Percentiles rank a stretch among this genome's conserved stretches.
Evolutionary conservation across 139 green algal species (phyloP).

Genomic region (Coccomyxa sp.): DNA sequence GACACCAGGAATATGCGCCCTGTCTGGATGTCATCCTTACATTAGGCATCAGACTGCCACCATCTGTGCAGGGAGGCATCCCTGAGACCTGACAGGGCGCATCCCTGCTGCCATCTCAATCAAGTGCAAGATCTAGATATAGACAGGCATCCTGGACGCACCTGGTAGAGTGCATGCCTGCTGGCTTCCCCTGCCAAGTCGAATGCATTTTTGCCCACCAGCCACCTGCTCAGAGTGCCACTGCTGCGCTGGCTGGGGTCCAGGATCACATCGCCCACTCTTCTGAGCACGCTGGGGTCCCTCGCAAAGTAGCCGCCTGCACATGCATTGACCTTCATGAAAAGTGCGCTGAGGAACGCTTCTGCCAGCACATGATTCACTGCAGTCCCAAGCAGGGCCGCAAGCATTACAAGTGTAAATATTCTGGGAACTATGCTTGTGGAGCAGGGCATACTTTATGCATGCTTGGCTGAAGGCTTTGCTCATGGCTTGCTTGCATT

Average conservation of each 20-base stretch:
- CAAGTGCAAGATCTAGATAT: not conserved
- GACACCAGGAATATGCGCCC: too few species aligned
- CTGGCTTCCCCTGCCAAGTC: slow-evolving; percentile 40
- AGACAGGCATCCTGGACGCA: not conserved
- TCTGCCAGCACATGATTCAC: too few species aligned
- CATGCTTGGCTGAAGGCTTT: too few species aligned
- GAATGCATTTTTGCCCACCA: slow-evolving; percentile 77
- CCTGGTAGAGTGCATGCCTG: slow-evolving; percentile 54
- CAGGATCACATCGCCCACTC: slow-evolving; percentile 53
- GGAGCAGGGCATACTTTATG: too few species aligned
- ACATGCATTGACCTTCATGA: too few species aligned
- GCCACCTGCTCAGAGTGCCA: slow-evolving; percentile 43
- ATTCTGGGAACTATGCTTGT: too few species aligned
- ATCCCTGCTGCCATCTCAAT: not conserved
- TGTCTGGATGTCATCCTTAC: too few species aligned
- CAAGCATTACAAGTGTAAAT: too few species aligned
- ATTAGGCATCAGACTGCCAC: not conserved
- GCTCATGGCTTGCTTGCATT: too few species aligned
- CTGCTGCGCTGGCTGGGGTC: slow-evolving; percentile 8
- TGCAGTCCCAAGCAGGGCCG: too few species aligned
- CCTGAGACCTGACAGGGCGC: not conserved
- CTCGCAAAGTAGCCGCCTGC: slow-evolving; percentile 55
- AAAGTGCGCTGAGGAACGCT: too few species aligned
- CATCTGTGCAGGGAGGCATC: not conserved
- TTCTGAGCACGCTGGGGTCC: slow-evolving; percentile 39